Evolutionary conservation across 148 eudicot species (phyloP).

Genomic region (Rhododendron henanense): DNA sequence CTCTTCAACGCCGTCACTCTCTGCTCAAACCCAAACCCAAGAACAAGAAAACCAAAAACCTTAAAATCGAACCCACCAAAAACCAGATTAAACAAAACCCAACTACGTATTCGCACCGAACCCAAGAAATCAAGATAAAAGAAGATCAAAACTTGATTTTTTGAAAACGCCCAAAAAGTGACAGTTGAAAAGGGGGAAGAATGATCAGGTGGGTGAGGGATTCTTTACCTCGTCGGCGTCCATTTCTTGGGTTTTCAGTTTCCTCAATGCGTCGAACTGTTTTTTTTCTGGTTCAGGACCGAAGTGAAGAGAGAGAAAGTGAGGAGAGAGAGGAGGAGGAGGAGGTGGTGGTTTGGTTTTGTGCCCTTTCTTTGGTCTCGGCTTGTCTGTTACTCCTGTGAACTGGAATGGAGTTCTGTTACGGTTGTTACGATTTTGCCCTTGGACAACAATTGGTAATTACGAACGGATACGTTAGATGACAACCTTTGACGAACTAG

Average conservation of each 20-base stretch:
- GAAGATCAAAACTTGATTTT: conserved; percentile 16
- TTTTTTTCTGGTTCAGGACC: background rate
- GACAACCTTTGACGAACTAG: background rate
- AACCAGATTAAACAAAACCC: conserved; percentile 5
- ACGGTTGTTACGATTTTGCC: background rate
- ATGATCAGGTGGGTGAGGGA: background rate
- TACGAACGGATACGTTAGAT: background rate
- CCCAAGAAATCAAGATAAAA: background rate
- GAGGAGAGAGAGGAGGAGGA: background rate
- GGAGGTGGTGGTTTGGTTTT: background rate
- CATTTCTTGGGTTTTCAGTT: background rate
- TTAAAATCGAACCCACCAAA: conserved; percentile 12
- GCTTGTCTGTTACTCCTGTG: background rate
- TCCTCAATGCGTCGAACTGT: conserved; percentile 10
- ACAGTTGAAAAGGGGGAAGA: conserved; percentile 18
- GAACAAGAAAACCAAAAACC: background rate
- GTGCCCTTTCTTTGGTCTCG: background rate
- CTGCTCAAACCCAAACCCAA: conserved; percentile 31
- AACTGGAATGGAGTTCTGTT: background rate
- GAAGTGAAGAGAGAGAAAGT: background rate
- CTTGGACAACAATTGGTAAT: background rate
- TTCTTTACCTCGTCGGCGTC: conserved; percentile 18
- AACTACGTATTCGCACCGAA: background rate
- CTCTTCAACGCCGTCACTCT: conserved; percentile 71
- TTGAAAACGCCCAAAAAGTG: conserved; percentile 7